phyloP scores from a whole-genome alignment of 805 yeast genomes.

The Alloascoidea africana region DNA sequence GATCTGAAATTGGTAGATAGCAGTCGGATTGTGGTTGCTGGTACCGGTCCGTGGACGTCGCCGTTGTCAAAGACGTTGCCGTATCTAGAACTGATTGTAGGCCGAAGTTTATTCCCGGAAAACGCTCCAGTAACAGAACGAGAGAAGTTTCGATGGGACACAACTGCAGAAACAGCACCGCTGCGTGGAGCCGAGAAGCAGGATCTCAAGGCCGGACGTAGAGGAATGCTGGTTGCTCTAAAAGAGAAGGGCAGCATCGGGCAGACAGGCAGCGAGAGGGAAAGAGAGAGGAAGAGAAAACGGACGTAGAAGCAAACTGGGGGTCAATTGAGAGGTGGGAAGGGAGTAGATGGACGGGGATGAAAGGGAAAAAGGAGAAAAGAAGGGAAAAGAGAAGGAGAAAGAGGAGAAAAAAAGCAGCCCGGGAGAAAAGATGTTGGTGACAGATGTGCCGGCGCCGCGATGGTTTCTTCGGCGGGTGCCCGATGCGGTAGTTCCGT shows the following conservation, averaged over 20 bases:
- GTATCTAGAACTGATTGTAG: too few relatives aligned
- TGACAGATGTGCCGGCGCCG: neutral
- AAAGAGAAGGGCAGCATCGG: neutral
- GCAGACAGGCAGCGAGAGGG: neutral
- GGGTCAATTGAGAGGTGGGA: neutral
- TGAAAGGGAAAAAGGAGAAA: neutral
- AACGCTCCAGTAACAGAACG: neutral
- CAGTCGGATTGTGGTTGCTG: too few relatives aligned
- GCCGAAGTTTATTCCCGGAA: neutral
- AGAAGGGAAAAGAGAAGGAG: neutral
- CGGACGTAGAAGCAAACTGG: neutral
- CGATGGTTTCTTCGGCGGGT: neutral
- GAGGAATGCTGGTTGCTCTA: neutral
- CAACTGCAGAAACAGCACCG: neutral
- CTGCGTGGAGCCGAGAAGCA: neutral
- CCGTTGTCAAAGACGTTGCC: too few relatives aligned
- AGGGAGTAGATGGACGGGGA: neutral
- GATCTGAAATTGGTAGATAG: too few relatives aligned
- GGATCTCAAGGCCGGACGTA: neutral
- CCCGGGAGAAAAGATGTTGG: neutral
- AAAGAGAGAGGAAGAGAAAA: neutral
- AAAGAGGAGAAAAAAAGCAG: neutral
- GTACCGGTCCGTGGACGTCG: too few relatives aligned
- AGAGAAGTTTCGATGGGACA: neutral
- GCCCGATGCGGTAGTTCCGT: neutral